Percentiles rank a stretch among this genome's conserved stretches.
These are phyloP conservation scores for Cetradonia linearis DNA, from an alignment of 495 filamentous ascomycete genomes.

Conservation along the genomic window DNA sequence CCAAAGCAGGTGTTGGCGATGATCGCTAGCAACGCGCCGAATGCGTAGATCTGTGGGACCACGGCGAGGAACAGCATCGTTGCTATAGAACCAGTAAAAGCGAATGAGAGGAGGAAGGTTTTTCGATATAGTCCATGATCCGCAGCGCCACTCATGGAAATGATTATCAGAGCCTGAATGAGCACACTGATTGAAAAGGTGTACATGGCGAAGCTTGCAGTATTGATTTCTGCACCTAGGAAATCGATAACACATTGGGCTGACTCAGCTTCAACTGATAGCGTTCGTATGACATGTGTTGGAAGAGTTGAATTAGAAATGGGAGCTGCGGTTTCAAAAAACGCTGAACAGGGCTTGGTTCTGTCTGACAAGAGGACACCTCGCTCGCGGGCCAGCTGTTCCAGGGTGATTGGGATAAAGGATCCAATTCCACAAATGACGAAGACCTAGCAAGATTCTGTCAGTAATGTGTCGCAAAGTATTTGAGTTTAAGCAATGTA, in stretches of 20 bases:
- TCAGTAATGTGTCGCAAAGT: not conserved
- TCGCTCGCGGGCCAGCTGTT: slow-evolving; percentile 83
- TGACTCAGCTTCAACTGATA: slow-evolving; percentile 24
- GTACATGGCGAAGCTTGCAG: slow-evolving; percentile 96
- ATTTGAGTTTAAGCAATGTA: not conserved
- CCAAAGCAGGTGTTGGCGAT: slow-evolving; percentile 85
- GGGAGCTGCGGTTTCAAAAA: slow-evolving; percentile 32
- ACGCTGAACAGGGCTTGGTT: slow-evolving; percentile 55
- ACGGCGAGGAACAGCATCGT: slow-evolving; percentile 88
- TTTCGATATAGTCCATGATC: slow-evolving; percentile 94
- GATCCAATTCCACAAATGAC: slow-evolving; percentile 84
- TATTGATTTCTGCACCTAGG: slow-evolving; percentile 80
- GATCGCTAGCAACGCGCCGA: slow-evolving; percentile 75
- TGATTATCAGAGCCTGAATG: slow-evolving; percentile 77
- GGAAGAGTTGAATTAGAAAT: slow-evolving; percentile 23
- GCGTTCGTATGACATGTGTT: slow-evolving; percentile 26
- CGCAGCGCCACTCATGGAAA: slow-evolving; percentile 91
- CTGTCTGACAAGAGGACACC: slow-evolving; percentile 72
- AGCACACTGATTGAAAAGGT: slow-evolving; percentile 89
- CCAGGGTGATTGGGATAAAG: slow-evolving; percentile 93
- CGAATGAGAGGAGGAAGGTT: slow-evolving; percentile 71
- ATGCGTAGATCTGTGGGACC: slow-evolving; percentile 58
- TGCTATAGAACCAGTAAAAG: slow-evolving; percentile 63
- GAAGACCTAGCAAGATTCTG: slow-evolving; percentile 45
- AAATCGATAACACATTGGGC: slow-evolving; percentile 77